Evolutionary conservation across 2,329 filamentous ascomycete species (phyloP), one percentile per base, ranked within the genome.

Genomic region (Westerdykella sp.): DNA sequence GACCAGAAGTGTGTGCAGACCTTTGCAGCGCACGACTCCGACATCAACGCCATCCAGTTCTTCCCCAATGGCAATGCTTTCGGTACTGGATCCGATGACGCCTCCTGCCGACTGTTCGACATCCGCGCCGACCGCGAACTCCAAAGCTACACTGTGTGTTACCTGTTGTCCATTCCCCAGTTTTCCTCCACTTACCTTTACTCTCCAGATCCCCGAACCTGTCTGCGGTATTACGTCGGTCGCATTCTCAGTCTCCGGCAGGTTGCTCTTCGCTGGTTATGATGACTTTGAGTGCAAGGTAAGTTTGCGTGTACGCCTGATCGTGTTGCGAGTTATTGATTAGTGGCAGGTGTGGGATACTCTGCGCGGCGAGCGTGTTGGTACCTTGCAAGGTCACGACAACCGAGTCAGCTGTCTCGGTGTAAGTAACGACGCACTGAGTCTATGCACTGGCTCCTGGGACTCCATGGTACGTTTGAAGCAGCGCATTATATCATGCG

Each of bases 241-340:
- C 38, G 93, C 91, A 46, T 97, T 95, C 59, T 98, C 93, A 13
- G 91, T 98, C 12, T 98, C 93, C 45, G 93, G 93, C 46, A 83
- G 93, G 66, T 75, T 98, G 60, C 75, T 98, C 34, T 98, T 98
- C 68, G 93, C 93, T 43, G 93, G 93, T 55, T 98, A 98, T 63
- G 93, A 98, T 63, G 93, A 98, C 67, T 98, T 95, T 62, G 93
- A 98, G 73, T 98, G 93, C 90, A 98, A 97, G 85, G 91, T 95
- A 75, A 62, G 81, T 62, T 43, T 54, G 25, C 34, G 39, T 7
- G 16, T 14, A 13, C 25, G 37, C 39, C 28, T 31, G 39, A 9
- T n/a, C 37, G 22, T 22, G 22, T 21, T 14, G 10, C 9, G 14
- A 34, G 39, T 54, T 60, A 48, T 60, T 43, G 22, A 25, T 44